Conservation (phyloP, 2,329 filamentous ascomycete species). For the Fusarium beomiforme region DNA sequence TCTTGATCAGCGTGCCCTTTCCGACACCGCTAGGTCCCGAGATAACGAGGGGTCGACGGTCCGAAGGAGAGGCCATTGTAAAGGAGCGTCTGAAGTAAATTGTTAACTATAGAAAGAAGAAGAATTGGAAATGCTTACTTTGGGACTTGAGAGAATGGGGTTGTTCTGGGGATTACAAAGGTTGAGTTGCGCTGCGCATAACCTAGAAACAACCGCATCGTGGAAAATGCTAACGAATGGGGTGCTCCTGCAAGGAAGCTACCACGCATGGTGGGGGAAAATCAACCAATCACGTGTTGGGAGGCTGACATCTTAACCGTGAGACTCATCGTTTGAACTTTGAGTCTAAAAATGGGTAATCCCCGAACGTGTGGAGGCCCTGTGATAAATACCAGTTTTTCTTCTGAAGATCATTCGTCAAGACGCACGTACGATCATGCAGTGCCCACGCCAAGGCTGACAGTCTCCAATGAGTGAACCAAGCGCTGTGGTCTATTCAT, state of each 20-base stretch:
- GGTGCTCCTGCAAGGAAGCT: slow-evolving; percentile 12
- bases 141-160: slow-evolving; percentile 9
- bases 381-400: too few species aligned
- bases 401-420: neutral
- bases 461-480: neutral
- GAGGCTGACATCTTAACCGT: neutral
- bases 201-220: slow-evolving; percentile 31
- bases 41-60: slow-evolving; percentile 76
- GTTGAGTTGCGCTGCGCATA: slow-evolving; percentile 30
- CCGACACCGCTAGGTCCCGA: slow-evolving; percentile 83
- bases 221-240: slow-evolving; percentile 25
- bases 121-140: neutral
- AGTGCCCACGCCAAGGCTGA: neutral
- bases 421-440: neutral
- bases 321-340: neutral
- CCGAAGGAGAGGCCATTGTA: slow-evolving; percentile 50
- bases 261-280: slow-evolving; percentile 15
- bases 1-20: slow-evolving; percentile 82
- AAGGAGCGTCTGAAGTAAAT: slow-evolving; percentile 17
- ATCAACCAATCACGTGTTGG: slow-evolving; percentile 18
- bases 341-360: neutral
- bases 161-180: slow-evolving; percentile 5
- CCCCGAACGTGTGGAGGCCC: neutral
- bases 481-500: slow-evolving; percentile 6
- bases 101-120: neutral